Evolutionary conservation across 1,139 yeast species (phyloP).

Genomic region (Candida albicans): DNA sequence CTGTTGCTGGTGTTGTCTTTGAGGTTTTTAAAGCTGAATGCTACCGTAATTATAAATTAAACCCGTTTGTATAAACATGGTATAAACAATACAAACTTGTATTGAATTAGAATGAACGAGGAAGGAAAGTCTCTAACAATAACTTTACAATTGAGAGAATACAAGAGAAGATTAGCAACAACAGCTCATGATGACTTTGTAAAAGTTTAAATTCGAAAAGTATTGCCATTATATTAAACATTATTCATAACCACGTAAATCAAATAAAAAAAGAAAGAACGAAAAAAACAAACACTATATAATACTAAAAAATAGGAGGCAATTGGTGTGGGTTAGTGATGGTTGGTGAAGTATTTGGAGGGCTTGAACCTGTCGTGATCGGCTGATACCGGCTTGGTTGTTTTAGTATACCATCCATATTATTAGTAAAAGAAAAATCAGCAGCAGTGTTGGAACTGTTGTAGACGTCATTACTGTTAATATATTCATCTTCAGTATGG

Average conservation of each 20-base stretch:
- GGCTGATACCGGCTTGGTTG: neutral
- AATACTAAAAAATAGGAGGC: conserved; percentile 10
- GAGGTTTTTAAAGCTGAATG: too few species aligned
- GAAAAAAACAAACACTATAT: neutral
- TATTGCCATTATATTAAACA: neutral
- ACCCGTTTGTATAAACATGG: too few species aligned
- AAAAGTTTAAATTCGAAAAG: too few species aligned
- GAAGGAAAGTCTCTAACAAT: too few species aligned
- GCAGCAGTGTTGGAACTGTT: neutral
- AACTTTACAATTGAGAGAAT: too few species aligned
- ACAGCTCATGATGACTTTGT: too few species aligned
- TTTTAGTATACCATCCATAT: neutral
- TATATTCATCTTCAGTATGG: neutral
- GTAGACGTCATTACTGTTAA: neutral
- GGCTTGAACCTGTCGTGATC: neutral
- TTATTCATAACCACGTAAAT: conserved; percentile 1
- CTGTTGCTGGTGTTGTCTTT: too few species aligned
- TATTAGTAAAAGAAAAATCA: neutral
- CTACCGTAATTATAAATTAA: too few species aligned
- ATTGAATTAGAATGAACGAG: too few species aligned
- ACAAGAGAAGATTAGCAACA: too few species aligned
- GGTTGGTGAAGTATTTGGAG: conserved; percentile 2
- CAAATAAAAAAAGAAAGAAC: neutral
- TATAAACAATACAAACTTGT: too few species aligned
- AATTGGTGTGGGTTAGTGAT: conserved; percentile 10